Evolutionary conservation across 306 rosid species (phyloP).

Genomic region (Styphnolobium japonicum): DNA sequence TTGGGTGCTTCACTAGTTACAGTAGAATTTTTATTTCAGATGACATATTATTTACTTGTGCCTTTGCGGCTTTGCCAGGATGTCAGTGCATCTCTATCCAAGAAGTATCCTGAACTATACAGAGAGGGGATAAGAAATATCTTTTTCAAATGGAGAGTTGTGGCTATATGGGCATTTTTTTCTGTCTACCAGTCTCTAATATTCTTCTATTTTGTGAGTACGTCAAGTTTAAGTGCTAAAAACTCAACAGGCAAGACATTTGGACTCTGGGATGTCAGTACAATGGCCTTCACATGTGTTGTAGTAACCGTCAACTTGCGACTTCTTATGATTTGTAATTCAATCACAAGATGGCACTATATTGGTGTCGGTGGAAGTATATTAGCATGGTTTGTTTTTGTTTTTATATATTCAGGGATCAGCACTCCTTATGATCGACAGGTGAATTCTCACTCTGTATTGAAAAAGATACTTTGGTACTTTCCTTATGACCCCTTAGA

Average conservation of each 20-base stretch:
- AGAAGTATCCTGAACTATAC: conserved; percentile 76
- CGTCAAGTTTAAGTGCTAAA: conserved; percentile 43
- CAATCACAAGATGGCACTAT: conserved; percentile 72
- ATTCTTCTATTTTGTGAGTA: conserved; percentile 50
- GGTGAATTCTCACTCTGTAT: conserved; percentile 44
- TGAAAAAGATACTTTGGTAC: not conserved
- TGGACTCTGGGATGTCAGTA: conserved; percentile 77
- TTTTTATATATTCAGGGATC: conserved; percentile 70
- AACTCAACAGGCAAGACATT: conserved; percentile 57
- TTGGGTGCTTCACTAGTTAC: not conserved
- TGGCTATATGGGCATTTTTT: conserved; percentile 71
- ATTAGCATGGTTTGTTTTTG: conserved; percentile 69
- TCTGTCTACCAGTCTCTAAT: conserved; percentile 70
- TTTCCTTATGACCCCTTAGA: not conserved
- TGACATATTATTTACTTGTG: conserved; percentile 6
- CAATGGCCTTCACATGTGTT: conserved; percentile 76
- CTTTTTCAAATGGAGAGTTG: conserved; percentile 72
- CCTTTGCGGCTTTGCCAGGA: conserved; percentile 52
- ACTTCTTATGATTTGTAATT: conserved; percentile 69
- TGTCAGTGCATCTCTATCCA: conserved; percentile 64
- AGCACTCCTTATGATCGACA: conserved; percentile 61
- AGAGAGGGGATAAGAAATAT: conserved; percentile 61
- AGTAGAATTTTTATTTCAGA: not conserved
- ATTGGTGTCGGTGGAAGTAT: conserved; percentile 81
- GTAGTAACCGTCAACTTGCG: conserved; percentile 71